phyloP scores from a whole-genome alignment of 176 grass and related monocot genomes.

The Puya raimondii region DNA sequence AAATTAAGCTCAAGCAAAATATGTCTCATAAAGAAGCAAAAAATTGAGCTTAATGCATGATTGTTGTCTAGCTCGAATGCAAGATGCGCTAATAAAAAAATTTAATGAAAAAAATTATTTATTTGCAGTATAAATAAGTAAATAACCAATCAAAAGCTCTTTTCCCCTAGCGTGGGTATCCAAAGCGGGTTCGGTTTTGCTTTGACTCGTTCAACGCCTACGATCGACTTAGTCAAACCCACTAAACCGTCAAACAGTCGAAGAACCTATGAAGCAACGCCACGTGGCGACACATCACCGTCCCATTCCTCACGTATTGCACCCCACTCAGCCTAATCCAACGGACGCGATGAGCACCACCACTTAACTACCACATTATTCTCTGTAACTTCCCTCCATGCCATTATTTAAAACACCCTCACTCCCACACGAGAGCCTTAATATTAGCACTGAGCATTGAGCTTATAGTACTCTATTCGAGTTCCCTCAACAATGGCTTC shows the following conservation, averaged over 20 bases:
- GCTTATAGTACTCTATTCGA: neutral
- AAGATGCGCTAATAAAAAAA: too few species aligned
- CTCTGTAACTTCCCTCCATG: neutral
- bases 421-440: neutral
- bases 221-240: neutral
- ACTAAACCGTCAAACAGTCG: neutral
- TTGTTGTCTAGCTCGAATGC: too few species aligned
- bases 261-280: neutral
- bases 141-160: neutral
- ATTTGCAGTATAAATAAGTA: neutral
- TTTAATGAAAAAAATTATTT: neutral
- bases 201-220: neutral
- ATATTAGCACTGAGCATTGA: neutral
- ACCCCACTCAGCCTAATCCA: neutral
- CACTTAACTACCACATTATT: neutral
- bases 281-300: neutral
- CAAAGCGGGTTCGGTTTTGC: neutral
- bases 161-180: neutral
- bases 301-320: neutral
- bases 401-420: neutral
- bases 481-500: conserved; percentile 13
- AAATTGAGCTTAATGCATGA: too few species aligned
- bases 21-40: too few species aligned
- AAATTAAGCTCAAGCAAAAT: too few species aligned
- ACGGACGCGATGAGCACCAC: neutral